Evolutionary conservation across 176 grass and related monocot genomes (phyloP).

Genomic region (Raddia guianensis): DNA sequence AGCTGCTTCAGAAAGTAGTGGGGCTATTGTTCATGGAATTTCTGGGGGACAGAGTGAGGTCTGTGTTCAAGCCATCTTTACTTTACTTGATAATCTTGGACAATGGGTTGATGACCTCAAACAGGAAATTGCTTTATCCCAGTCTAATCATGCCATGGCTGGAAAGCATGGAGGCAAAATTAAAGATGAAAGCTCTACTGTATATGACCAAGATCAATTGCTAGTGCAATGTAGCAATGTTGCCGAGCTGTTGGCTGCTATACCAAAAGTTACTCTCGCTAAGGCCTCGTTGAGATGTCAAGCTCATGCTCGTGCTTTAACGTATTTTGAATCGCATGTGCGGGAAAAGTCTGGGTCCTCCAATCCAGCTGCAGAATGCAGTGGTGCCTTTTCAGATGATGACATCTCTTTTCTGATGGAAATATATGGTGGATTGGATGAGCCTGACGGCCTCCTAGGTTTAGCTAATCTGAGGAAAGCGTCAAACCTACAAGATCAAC

Average conservation of each 20-base stretch:
- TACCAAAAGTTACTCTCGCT: slow-evolving; percentile 96
- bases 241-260: slow-evolving; percentile 72
- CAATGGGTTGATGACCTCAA: slow-evolving; percentile 99
- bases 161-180: slow-evolving; percentile 53
- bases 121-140: slow-evolving; percentile 87
- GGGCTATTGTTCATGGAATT: slow-evolving; percentile 68
- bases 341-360: slow-evolving; percentile 80
- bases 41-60: slow-evolving; percentile 82
- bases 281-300: slow-evolving; percentile 87
- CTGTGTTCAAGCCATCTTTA: slow-evolving; percentile 95
- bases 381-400: slow-evolving; percentile 81
- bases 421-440: slow-evolving; percentile 96
- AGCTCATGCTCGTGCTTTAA: slow-evolving; percentile 91
- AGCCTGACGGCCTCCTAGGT: slow-evolving; percentile 89
- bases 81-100: slow-evolving; percentile 95
- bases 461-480: slow-evolving; percentile 83
- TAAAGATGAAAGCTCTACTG: slow-evolving; percentile 54
- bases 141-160: slow-evolving; percentile 46
- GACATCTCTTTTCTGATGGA: slow-evolving; percentile 98
- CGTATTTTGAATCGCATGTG: slow-evolving; percentile 92
- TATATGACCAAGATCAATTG: slow-evolving; percentile 58
- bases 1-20: slow-evolving; percentile 89
- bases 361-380: slow-evolving; percentile 88
- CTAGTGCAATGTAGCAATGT: slow-evolving; percentile 85
- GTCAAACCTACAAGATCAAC: slow-evolving; percentile 92